Evolutionary conservation across 139 green algal species (phyloP), one percentile per base, ranked within the genome.

Genomic region (Closterium sp.): DNA sequence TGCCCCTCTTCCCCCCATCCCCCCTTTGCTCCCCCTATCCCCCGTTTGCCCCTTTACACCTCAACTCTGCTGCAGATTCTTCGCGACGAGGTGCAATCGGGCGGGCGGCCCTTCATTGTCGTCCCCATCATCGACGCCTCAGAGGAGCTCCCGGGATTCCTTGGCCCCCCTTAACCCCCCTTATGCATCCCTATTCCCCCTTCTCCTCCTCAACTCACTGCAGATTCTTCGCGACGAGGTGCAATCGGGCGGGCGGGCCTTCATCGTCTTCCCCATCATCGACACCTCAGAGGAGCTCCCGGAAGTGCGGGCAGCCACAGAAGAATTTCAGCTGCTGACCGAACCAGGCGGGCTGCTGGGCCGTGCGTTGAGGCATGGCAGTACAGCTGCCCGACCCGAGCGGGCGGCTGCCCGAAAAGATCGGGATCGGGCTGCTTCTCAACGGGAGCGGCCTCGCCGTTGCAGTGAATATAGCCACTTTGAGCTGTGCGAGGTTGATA

Each of bases 261-360:
- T 94, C 31, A 70, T 94, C 24, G 70, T 94, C 17, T 94, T 91
- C 85, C 92, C 92, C 6, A 79, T 94, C n/a, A 92, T 94, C 34
- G 89, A 94, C 4, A 38, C 89, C 22, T 92, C 62, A 17, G 89
- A 91, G 89, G n/a, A 86, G 19, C 28, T 91, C 21, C 86, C 86
- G 86, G 87, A 89, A n/a, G 30, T 86, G 21, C 79, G 89, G 24
- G 11, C 89, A 31, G 89, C 89, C 24, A 70, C 24, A 9, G 30
- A 31, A 32, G 89, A 92, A 31, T 92, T 86, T 73, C 17, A 88
- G 89, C 62, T 31, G 27, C 89, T 92, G 50, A 89, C 42, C n/a
- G 10, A 27, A 24, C 50, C n/a, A 9, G 28, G 27, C 27, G n/a
- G 3, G 19, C 70, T 87, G 50, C 88, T 91, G 30, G 86, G n/a